These are phyloP conservation scores for Quercus lobata DNA, from an alignment of 331 rosid species.

Conservation along the genomic window DNA sequence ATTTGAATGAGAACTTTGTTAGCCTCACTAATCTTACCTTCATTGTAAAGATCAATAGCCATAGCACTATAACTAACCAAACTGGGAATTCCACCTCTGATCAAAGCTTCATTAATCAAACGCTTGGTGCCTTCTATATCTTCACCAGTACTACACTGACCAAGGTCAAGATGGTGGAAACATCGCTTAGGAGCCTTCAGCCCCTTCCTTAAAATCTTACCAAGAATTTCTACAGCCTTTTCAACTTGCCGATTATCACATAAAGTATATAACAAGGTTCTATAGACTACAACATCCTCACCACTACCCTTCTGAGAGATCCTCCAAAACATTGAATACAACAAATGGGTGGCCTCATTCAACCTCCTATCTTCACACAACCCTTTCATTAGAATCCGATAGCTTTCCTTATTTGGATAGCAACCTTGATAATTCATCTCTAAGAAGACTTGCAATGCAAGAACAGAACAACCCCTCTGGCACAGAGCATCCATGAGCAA, in stretches of 20 bases:
- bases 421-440: conserved; percentile 77
- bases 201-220: conserved; percentile 75
- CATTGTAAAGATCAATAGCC: conserved; percentile 60
- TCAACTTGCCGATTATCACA: too few relatives aligned
- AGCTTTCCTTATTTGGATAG: conserved; percentile 63
- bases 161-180: conserved; percentile 34
- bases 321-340: conserved; percentile 90
- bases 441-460: conserved; percentile 64
- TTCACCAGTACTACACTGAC: conserved; percentile 18
- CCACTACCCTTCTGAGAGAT: conserved; percentile 79
- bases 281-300: conserved; percentile 65
- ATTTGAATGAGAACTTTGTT: conserved; percentile 45
- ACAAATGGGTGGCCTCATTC: conserved; percentile 71
- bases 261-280: conserved; percentile 20
- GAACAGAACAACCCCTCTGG: conserved; percentile 46
- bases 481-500: conserved; percentile 67
- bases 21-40: conserved; percentile 50
- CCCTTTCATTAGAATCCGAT: conserved; percentile 65
- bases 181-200: conserved; percentile 56
- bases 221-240: not conserved
- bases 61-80: conserved; percentile 55
- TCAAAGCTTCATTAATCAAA: conserved; percentile 54
- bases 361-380: conserved; percentile 70
- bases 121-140: conserved; percentile 37
- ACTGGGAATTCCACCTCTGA: conserved; percentile 66